Percentiles rank a stretch among this genome's conserved stretches.
phyloP scores from a whole-genome alignment of 345 rosid genomes.

The Xanthoceras sorbifolium region DNA sequence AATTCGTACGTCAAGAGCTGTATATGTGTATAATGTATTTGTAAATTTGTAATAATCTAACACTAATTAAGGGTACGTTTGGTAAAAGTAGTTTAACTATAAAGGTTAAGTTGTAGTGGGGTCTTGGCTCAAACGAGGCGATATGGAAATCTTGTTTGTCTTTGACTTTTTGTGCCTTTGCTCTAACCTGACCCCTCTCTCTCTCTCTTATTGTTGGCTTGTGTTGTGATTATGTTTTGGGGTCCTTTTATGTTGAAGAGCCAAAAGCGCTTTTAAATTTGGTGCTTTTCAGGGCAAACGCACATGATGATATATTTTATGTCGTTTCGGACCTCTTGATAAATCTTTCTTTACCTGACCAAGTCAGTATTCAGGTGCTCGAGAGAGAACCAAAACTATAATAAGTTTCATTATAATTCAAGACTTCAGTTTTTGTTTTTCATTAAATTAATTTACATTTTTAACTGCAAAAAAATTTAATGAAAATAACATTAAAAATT shows the following conservation, averaged over 20 bases:
- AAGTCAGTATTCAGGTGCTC: not conserved
- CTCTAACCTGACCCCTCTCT: not conserved
- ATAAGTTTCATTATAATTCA: not conserved
- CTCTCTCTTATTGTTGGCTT: not conserved
- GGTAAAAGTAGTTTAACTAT: not conserved
- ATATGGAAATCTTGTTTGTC: not conserved
- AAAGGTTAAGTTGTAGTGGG: not conserved
- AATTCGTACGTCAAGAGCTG: not conserved
- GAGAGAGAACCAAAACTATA: not conserved
- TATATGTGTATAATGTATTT: not conserved
- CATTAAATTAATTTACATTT: not conserved
- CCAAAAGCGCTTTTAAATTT: not conserved
- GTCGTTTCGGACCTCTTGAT: not conserved
- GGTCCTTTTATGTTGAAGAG: not conserved
- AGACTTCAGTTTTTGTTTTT: not conserved
- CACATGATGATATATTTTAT: slow-evolving; percentile 4
- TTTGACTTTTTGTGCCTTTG: not conserved
- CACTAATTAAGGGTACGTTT: not conserved
- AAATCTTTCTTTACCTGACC: not conserved
- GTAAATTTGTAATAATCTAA: not conserved
- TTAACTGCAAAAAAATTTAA: too few species aligned
- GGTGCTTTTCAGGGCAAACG: slow-evolving; percentile 17
- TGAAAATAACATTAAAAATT: too few species aligned
- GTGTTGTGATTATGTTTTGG: not conserved
- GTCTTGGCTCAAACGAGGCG: not conserved